Evolutionary conservation across 805 yeast species (phyloP).

Genomic region (Phaffomyces antillensis): DNA sequence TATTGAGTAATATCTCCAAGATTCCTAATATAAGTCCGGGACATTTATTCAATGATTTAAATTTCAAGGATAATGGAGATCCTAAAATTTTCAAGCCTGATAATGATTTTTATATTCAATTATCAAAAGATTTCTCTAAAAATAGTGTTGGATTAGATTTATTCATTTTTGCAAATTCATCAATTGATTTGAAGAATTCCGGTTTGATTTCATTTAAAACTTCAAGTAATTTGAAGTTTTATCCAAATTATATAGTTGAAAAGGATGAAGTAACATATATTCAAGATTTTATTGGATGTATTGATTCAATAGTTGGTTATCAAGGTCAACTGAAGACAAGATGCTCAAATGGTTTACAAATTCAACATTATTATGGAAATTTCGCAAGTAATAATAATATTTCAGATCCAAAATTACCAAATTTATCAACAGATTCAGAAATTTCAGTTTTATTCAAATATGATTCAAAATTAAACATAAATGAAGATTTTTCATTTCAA

Average conservation of each 20-base stretch:
- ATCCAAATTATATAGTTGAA: slow-evolving; percentile 58
- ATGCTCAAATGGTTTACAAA: slow-evolving; percentile 82
- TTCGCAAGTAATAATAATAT: slow-evolving; percentile 28
- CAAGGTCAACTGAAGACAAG: slow-evolving; percentile 81
- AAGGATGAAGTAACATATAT: slow-evolving; percentile 64
- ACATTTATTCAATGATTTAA: slow-evolving; percentile 30
- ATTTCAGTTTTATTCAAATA: slow-evolving; percentile 66
- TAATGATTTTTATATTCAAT: slow-evolving; percentile 50
- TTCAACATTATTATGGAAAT: slow-evolving; percentile 66
- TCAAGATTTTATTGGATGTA: slow-evolving; percentile 49
- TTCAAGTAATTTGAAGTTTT: slow-evolving; percentile 63
- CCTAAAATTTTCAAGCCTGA: slow-evolving; percentile 44
- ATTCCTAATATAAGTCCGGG: slow-evolving; percentile 85
- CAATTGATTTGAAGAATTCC: slow-evolving; percentile 70
- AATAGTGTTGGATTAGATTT: slow-evolving; percentile 70
- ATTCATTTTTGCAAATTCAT: slow-evolving; percentile 55
- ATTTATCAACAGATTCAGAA: slow-evolving; percentile 53
- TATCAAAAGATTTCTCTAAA: slow-evolving; percentile 49
- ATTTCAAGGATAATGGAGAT: slow-evolving; percentile 33
- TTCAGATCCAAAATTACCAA: slow-evolving; percentile 66
- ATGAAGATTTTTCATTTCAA: slow-evolving; percentile 82
- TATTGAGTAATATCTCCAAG: slow-evolving; percentile 57
- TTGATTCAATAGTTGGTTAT: slow-evolving; percentile 53
- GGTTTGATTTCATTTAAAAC: slow-evolving; percentile 57
- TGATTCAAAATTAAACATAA: slow-evolving; percentile 66